phyloP scores from a whole-genome alignment of 1,139 yeast species.

The Taphrina sp. region DNA sequence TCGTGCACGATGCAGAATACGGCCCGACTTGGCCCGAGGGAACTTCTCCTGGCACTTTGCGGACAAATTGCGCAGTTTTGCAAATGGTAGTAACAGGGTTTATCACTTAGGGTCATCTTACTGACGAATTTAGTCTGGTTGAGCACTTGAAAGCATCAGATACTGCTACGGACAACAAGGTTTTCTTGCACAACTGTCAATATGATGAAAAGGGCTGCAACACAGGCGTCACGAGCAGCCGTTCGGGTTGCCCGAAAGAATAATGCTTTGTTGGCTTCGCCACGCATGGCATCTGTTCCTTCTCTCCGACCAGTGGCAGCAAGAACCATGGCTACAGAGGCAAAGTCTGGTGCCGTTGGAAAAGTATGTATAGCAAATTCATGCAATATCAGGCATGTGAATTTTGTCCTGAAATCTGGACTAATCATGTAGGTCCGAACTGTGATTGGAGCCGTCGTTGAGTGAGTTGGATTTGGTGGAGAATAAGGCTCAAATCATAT shows the following conservation, averaged over 20 bases:
- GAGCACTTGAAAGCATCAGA: no score
- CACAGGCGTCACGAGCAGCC: slow-evolving; percentile 16
- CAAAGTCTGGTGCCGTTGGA: slow-evolving; percentile 24
- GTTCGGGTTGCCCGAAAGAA: slow-evolving; percentile 15
- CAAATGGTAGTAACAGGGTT: no score
- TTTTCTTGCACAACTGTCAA: no score
- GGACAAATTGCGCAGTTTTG: no score
- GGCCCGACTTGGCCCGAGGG: no score
- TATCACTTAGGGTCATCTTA: no score
- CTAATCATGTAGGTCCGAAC: slow-evolving; percentile 20
- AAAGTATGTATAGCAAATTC: slow-evolving; percentile 3
- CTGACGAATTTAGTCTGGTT: no score
- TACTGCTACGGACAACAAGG: no score
- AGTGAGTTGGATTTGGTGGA: neutral
- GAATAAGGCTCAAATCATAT: neutral
- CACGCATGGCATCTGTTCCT: slow-evolving; percentile 14
- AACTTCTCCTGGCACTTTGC: no score
- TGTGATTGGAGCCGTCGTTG: slow-evolving; percentile 30
- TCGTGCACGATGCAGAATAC: no score
- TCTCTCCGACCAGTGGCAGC: slow-evolving; percentile 6
- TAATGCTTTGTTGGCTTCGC: slow-evolving; percentile 14
- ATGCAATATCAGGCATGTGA: no score
- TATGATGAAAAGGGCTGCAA: slow-evolving; percentile 19
- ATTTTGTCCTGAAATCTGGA: no score
- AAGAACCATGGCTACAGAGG: slow-evolving; percentile 31